Evolutionary conservation across 768 basidiomycete genomes (phyloP).

Genomic region (Cubamyces lactineus): DNA sequence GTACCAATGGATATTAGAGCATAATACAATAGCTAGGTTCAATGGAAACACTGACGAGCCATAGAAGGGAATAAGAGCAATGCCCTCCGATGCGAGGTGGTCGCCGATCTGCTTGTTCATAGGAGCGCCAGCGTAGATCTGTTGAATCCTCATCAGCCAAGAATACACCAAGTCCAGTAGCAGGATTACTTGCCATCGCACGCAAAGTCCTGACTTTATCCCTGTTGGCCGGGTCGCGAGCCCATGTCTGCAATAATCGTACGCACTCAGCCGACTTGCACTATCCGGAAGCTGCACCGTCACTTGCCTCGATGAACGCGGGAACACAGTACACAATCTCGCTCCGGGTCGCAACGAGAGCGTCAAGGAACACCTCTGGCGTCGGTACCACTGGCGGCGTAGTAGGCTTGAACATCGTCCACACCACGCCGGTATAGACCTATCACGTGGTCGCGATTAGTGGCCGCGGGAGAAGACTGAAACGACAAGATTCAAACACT

Average conservation of each 20-base stretch:
- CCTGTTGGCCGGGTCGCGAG: constrained; percentile 23
- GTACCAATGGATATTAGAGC: too few relatives aligned
- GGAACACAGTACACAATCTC: constrained; percentile 26
- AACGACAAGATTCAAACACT: background rate
- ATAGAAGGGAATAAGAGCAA: constrained; percentile 22
- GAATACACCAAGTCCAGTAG: background rate
- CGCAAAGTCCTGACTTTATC: constrained; percentile 19
- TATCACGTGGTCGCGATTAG: constrained; percentile 2
- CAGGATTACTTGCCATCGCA: constrained; percentile 15
- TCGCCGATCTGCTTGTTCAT: constrained; percentile 27
- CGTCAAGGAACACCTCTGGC: constrained; percentile 18
- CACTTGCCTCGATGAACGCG: constrained; percentile 22
- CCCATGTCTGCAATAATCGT: constrained; percentile 19
- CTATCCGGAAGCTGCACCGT: background rate
- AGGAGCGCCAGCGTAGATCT: constrained; percentile 20
- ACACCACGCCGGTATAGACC: constrained; percentile 17
- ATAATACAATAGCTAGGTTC: too few relatives aligned
- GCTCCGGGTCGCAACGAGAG: constrained; percentile 14
- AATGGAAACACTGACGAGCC: constrained; percentile 14
- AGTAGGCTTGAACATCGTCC: constrained; percentile 31
- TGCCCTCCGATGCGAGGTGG: constrained; percentile 17
- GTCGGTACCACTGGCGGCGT: constrained; percentile 31
- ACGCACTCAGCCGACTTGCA: too few relatives aligned
- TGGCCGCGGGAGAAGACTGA: background rate
- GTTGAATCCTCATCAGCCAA: background rate